Conservation (phyloP, 495 filamentous ascomycete genomes). For the Platismatia glauca region DNA sequence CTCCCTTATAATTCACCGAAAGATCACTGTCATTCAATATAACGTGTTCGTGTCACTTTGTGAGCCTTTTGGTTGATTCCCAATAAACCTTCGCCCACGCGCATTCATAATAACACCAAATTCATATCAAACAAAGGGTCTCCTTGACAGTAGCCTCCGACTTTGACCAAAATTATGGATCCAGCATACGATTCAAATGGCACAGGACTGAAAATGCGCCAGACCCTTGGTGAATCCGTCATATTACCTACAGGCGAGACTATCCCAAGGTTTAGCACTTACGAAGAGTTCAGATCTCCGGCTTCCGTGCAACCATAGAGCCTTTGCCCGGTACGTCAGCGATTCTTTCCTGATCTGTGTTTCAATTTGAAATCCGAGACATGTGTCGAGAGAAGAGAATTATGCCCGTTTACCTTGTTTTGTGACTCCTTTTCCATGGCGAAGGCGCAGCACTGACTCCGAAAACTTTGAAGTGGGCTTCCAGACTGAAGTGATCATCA, state of each 20-base stretch:
- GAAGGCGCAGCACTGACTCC: too few relatives aligned
- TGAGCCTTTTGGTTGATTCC: not conserved
- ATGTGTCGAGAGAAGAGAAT: too few relatives aligned
- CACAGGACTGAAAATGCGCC: not conserved
- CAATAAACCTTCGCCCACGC: not conserved
- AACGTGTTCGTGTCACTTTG: not conserved
- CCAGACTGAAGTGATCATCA: constrained; percentile 12
- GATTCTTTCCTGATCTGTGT: too few relatives aligned
- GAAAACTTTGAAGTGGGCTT: too few relatives aligned
- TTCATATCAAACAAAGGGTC: not conserved
- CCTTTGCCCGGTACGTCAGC: too few relatives aligned
- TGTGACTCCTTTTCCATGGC: too few relatives aligned
- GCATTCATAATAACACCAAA: not conserved
- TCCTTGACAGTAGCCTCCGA: not conserved
- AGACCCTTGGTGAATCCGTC: not conserved
- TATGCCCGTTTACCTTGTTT: too few relatives aligned
- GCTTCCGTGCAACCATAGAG: constrained; percentile 33
- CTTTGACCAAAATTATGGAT: not conserved
- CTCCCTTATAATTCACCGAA: not conserved
- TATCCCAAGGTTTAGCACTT: not conserved
- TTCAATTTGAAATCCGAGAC: too few relatives aligned
- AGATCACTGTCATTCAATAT: not conserved
- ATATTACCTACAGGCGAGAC: constrained; percentile 1
- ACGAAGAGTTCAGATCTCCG: not conserved
- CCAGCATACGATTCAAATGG: not conserved